Percentiles rank a stretch among this genome's conserved stretches.
phyloP scores from a whole-genome alignment of 139 green algal species.

The Coelastrella sp. region DNA sequence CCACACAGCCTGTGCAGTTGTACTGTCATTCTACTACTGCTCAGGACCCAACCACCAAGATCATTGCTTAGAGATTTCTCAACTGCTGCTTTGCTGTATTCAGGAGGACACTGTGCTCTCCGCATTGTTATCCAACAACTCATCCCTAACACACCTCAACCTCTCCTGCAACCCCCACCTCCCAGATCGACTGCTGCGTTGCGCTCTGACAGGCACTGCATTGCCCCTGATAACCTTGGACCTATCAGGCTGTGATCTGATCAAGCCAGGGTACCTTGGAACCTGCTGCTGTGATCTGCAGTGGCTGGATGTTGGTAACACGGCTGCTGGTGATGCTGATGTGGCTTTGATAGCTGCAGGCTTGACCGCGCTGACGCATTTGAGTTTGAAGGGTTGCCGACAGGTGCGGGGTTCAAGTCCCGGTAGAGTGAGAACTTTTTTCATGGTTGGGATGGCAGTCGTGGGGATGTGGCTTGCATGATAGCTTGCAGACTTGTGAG shows the following conservation, averaged over 20 bases:
- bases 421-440: background rate
- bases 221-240: background rate
- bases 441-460: background rate
- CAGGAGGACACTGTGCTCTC: background rate
- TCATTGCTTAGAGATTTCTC: background rate
- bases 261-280: background rate
- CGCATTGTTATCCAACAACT: background rate
- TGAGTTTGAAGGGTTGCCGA: background rate
- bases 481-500: too few species aligned
- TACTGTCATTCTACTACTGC: too few species aligned
- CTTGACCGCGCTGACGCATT: background rate
- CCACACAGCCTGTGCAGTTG: too few species aligned
- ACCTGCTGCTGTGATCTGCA: background rate
- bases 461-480: background rate
- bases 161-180: background rate
- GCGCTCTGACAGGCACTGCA: background rate
- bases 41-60: background rate
- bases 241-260: slow-evolving; percentile 10
- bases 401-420: background rate
- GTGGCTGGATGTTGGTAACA: background rate
- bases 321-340: slow-evolving; percentile 11
- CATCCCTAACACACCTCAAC: background rate
- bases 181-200: background rate
- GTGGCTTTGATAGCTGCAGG: background rate
- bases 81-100: background rate